These are phyloP conservation scores for Colletotrichum tabaci DNA, from an alignment of 2,329 filamentous ascomycete species.

Conservation along the genomic window DNA sequence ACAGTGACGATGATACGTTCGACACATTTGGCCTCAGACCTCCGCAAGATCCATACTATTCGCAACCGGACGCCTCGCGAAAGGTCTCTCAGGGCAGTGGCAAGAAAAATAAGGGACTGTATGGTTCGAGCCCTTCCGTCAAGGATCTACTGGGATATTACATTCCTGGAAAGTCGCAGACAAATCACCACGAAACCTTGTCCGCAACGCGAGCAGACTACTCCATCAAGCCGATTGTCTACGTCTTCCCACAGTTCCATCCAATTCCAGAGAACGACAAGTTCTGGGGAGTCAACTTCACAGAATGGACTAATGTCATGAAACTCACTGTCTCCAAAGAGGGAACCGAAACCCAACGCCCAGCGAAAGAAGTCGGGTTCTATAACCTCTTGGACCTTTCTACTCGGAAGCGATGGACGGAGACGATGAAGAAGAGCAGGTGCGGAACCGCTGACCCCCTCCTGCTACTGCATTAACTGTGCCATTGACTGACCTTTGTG, in stretches of 20 bases:
- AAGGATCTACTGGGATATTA: neutral
- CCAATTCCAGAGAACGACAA: neutral
- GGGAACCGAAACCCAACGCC: neutral
- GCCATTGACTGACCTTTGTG: neutral
- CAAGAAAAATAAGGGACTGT: too few species aligned
- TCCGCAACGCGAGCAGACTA: too few species aligned
- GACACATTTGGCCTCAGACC: neutral
- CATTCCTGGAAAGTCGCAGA: neutral
- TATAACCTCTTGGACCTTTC: neutral
- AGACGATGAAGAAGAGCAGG: neutral
- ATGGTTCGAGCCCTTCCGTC: neutral
- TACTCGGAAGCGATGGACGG: neutral
- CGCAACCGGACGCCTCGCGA: neutral
- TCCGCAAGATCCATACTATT: neutral
- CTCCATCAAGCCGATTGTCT: neutral
- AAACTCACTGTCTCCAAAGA: neutral
- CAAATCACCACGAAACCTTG: neutral
- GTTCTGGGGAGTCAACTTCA: neutral
- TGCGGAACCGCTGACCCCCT: neutral
- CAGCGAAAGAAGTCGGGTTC: neutral
- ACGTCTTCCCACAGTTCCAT: neutral
- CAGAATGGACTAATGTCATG: neutral
- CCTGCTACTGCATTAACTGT: neutral
- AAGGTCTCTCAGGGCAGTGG: too few species aligned
- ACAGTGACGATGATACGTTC: neutral